A percentile compares a stretch with the other conserved stretches of the same genome.
Conservation (phyloP, 306 rosid species). For the Ammopiptanthus mongolicus region DNA sequence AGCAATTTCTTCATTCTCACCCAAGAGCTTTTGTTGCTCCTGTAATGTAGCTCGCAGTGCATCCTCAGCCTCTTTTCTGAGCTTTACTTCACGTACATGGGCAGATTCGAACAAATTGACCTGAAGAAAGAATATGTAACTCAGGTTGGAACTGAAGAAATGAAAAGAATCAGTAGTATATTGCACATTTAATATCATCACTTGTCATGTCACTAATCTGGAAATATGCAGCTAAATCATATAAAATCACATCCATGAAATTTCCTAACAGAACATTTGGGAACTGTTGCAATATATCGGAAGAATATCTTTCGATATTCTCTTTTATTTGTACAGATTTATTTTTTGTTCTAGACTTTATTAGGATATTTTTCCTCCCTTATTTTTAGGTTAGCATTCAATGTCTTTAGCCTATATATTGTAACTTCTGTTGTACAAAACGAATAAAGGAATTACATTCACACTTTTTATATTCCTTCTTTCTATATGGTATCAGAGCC, state of each 20-base stretch:
- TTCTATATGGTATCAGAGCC: too few species aligned
- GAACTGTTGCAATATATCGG: too few species aligned
- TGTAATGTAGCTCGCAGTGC: conserved; percentile 34
- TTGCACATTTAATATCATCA: neutral
- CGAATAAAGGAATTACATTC: too few species aligned
- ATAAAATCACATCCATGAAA: neutral
- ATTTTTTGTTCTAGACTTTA: too few species aligned
- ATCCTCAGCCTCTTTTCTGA: conserved; percentile 47
- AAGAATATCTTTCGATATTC: too few species aligned
- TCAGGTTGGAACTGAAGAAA: neutral
- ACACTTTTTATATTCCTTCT: too few species aligned
- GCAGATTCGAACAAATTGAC: conserved; percentile 44
- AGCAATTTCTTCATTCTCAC: conserved; percentile 44
- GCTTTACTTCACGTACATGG: conserved; percentile 42
- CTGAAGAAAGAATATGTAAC: conserved; percentile 23
- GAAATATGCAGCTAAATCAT: neutral
- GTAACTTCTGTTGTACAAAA: too few species aligned
- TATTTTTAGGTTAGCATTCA: too few species aligned
- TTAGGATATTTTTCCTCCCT: too few species aligned
- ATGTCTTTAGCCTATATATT: too few species aligned
- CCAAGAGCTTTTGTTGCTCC: conserved; percentile 51
- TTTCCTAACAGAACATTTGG: neutral
- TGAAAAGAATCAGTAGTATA: neutral
- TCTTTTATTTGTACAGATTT: too few species aligned
- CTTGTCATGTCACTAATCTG: neutral